phyloP scores from a whole-genome alignment of 2,329 filamentous ascomycete species.

The Diaporthe destruens region DNA sequence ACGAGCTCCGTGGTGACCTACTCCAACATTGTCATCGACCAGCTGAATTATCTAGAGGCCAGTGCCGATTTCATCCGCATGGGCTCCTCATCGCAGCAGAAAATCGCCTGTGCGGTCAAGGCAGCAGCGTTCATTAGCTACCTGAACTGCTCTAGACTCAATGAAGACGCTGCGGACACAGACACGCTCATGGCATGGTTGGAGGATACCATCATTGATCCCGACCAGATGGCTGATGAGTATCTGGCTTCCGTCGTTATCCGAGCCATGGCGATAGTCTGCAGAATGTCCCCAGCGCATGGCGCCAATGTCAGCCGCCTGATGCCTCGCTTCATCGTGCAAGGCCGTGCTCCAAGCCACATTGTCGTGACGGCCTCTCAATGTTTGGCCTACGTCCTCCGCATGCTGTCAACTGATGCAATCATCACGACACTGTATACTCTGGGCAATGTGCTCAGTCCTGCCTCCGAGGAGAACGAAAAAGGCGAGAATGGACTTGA shows the following conservation, averaged over 20 bases:
- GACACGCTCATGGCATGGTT: slow-evolving; percentile 88
- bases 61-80: slow-evolving; percentile 91
- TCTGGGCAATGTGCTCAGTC: slow-evolving; percentile 93
- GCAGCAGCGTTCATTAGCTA: slow-evolving; percentile 84
- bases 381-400: slow-evolving; percentile 84
- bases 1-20: slow-evolving; percentile 71
- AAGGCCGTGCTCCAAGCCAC: slow-evolving; percentile 77
- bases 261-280: slow-evolving; percentile 84
- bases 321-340: slow-evolving; percentile 88
- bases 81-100: slow-evolving; percentile 87
- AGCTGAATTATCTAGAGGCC: slow-evolving; percentile 88
- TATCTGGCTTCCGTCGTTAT: slow-evolving; percentile 82
- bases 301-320: slow-evolving; percentile 83
- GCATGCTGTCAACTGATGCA: slow-evolving; percentile 88
- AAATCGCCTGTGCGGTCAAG: slow-evolving; percentile 87
- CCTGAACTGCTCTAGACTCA: slow-evolving; percentile 85
- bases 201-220: slow-evolving; percentile 83
- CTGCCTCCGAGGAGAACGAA: slow-evolving; percentile 65
- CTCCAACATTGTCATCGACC: slow-evolving; percentile 80
- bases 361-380: slow-evolving; percentile 84
- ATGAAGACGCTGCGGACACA: slow-evolving; percentile 83
- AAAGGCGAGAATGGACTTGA: slow-evolving; percentile 53
- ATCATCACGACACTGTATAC: slow-evolving; percentile 96
- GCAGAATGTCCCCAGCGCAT: slow-evolving; percentile 78
- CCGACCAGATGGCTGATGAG: slow-evolving; percentile 84